Evolutionary conservation across 306 rosid species (phyloP), one percentile per base, ranked within the genome.

Genomic region (Heteromeles arbutifolia): DNA sequence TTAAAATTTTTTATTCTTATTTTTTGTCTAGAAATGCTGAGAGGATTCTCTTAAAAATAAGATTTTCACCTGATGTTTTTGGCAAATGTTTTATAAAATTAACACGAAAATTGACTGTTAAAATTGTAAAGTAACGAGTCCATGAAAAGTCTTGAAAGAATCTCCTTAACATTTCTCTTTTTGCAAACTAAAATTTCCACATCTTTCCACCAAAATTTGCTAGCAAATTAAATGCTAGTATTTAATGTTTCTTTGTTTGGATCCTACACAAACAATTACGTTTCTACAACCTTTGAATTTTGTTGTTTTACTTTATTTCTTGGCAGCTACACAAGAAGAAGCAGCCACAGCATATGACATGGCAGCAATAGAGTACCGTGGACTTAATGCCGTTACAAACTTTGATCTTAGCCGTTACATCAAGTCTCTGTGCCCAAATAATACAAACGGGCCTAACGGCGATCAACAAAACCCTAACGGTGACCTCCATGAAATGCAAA

Each of bases 311-410:
- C 66, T 5, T 28, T 41, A 17, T 63, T 15, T n/a, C 7, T 50
- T 65, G 14, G 66, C 83, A 91, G 98, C 98, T 73, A 91, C 98
- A 32, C 98, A 94, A 80, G 98, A 94, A 84, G 98, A 94, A 82
- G 97, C 98, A 43, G 98, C 98, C 45, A 78, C 79, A 3, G 98
- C 98, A 21, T 94, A 94, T 82, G 98, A 94, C 78, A 78, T 80
- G 86, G 98, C 98, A 45, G 98, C 98, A 15, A 88, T 94, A 74
- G 89, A 91, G 72, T 83, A 91, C 21, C 89, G 97, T 7, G 98
- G 98, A 77, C 88, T 92, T 77, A 90, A 94, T 74, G 98, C 98
- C 53, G 88, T 94, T 77, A 94, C 98, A 29, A 94, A 94, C 80
- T 94, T 94, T 77, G 97, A 94, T 57, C 88, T 91, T 11, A 94